Evolutionary conservation across 164 flowering plant genomes (phyloP), one percentile per base, ranked within the genome.

Genomic region (Santalum album): DNA sequence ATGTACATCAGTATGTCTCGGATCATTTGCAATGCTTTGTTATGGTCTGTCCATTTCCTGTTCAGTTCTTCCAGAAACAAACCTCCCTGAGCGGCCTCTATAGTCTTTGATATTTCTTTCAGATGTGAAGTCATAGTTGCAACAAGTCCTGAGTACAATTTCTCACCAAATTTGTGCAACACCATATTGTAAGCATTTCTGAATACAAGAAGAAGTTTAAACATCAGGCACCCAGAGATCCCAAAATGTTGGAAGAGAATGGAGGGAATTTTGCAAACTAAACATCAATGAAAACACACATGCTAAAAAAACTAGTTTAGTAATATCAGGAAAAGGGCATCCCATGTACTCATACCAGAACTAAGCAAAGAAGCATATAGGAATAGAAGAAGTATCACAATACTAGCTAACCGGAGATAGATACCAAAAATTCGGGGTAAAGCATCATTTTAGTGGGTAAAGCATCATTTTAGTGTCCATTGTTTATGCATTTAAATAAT

Each of bases 131-230:
- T 83, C 94, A 91, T 80, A 2, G 95, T 83, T 39, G 75, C 43
- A 34, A 88, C 95, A 62, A 91, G 83, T 26, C 98, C 96, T 6
- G 89, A 65, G 69, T 88, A 91, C 58, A 91, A 68, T 68, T 78
- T 91, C 56, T 88, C 98, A 1, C 98, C 96, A 78, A 67, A 84
- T 68, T 88, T 91, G 71, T 91, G 95, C 57, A 88, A 71, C 57
- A 91, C 98, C 95, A 91, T 91, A 61, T 88, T 88, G 71, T 91
- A 91, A 40, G 98, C 98, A 79, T 84, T 91, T 64, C 98, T 91
- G 75, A 57, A 70, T 32, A n/a, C 49, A 55, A 6, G 22, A 48
- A 18, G 26, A 55, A 52, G 44, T n/a, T 51, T 20, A 18, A 57
- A 44, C 49, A 57, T 53, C 27, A 66, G 64, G 29, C 23, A 61